Evolutionary conservation across 2,329 filamentous ascomycete species (phyloP).

Genomic region (Epichloe gansuensis): DNA sequence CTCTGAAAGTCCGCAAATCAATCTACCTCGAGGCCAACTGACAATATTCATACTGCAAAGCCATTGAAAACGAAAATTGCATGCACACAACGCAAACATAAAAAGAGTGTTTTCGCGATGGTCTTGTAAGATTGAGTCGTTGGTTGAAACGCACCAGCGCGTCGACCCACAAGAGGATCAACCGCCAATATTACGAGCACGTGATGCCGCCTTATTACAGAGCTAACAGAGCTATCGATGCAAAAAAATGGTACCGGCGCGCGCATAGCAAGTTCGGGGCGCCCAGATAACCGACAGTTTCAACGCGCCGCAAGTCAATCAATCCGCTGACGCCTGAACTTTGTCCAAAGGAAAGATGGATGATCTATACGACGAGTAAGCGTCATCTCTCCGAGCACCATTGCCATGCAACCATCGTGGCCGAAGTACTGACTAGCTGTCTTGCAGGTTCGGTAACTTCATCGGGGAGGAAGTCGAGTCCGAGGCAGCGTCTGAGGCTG

Average conservation of each 20-base stretch:
- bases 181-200: not conserved
- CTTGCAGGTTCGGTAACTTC: slow-evolving; percentile 82
- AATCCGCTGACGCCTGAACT: slow-evolving; percentile 4
- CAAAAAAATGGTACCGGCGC: slow-evolving; percentile 11
- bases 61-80: too few relatives aligned
- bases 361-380: slow-evolving; percentile 91
- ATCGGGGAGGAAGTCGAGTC: slow-evolving; percentile 83
- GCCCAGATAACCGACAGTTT: not conserved
- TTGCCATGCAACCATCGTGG: not conserved
- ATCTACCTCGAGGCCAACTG: too few relatives aligned
- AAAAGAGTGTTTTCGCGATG: too few relatives aligned
- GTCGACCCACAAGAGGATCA: not conserved
- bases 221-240: not conserved
- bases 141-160: not conserved
- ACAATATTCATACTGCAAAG: too few relatives aligned
- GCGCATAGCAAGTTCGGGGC: slow-evolving; percentile 1
- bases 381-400: not conserved
- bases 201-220: slow-evolving; percentile 6
- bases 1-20: too few relatives aligned
- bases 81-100: too few relatives aligned
- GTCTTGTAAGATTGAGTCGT: too few relatives aligned
- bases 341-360: slow-evolving; percentile 50
- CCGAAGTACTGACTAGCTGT: slow-evolving; percentile 4
- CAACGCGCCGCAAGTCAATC: slow-evolving; percentile 13
- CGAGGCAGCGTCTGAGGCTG: slow-evolving; percentile 72